A percentile compares a stretch with the other conserved stretches of the same genome.
These are phyloP conservation scores for Fomitiporia mediterranea DNA, from an alignment of 1,284 basidiomycete species.

Conservation along the genomic window DNA sequence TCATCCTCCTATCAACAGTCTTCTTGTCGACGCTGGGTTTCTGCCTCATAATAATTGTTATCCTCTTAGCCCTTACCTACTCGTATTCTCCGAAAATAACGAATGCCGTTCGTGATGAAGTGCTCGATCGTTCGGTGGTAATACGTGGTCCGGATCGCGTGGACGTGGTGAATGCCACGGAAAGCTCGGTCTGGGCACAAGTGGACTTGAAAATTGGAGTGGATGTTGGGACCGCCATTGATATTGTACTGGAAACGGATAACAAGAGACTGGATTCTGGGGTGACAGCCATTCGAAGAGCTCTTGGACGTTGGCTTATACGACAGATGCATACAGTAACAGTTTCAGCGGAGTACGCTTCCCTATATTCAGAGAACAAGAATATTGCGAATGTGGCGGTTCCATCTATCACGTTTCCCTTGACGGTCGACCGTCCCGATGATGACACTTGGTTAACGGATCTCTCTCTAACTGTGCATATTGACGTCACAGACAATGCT, in stretches of 20 bases:
- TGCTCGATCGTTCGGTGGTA: constrained; percentile 51
- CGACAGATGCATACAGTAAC: constrained; percentile 50
- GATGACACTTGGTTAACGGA: constrained; percentile 51
- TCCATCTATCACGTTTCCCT: constrained; percentile 47
- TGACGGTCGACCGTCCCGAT: constrained; percentile 51
- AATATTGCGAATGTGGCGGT: constrained; percentile 44
- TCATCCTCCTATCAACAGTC: constrained; percentile 26
- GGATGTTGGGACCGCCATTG: constrained; percentile 57
- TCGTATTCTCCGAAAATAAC: constrained; percentile 57
- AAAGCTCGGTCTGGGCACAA: constrained; percentile 54
- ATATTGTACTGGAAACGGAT: constrained; percentile 34
- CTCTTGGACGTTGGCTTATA: constrained; percentile 62
- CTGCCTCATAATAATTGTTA: constrained; percentile 39
- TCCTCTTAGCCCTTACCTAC: constrained; percentile 50
- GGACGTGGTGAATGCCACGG: constrained; percentile 57
- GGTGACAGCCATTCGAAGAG: constrained; percentile 46
- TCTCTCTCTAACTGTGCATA: constrained; percentile 46
- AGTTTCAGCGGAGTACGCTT: constrained; percentile 45
- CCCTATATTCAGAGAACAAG: constrained; percentile 28
- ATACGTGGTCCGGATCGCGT: constrained; percentile 56
- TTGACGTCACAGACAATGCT: constrained; percentile 51
- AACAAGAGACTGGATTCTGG: constrained; percentile 38
- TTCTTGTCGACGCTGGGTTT: constrained; percentile 34
- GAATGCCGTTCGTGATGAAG: constrained; percentile 49
- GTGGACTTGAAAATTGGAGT: constrained; percentile 56